Evolutionary conservation across 2,329 filamentous ascomycete genomes (phyloP).

Genomic region (Pestalotiopsis sp.): DNA sequence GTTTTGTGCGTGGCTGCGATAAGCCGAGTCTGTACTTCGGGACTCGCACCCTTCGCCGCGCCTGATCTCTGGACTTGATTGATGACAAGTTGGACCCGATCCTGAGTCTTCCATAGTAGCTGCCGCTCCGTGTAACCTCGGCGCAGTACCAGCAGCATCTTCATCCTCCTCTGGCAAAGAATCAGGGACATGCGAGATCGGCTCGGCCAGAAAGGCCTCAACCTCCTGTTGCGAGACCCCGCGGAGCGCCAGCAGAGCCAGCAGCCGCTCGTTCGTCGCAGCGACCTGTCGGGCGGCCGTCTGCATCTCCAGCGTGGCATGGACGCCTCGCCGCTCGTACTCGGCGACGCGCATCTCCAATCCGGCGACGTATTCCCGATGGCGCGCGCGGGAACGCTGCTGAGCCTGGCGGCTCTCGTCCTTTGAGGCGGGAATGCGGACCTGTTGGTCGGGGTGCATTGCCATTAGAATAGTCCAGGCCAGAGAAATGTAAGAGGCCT

Average conservation of each 20-base stretch:
- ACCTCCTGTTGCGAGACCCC: conserved; percentile 41
- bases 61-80: neutral
- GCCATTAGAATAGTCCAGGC: neutral
- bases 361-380: conserved; percentile 49
- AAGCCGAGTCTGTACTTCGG: neutral
- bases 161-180: neutral
- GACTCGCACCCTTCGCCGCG: neutral
- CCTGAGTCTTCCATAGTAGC: neutral
- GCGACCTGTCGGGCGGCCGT: conserved; percentile 51
- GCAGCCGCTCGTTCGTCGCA: conserved; percentile 48
- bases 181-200: neutral
- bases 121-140: neutral
- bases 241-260: conserved; percentile 40
- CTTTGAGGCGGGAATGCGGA: conserved; percentile 20
- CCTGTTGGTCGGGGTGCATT: conserved; percentile 6
- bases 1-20: too few relatives aligned
- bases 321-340: conserved; percentile 48
- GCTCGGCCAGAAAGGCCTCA: conserved; percentile 35
- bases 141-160: neutral
- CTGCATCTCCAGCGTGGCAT: conserved; percentile 56
- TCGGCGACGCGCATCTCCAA: conserved; percentile 48
- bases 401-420: conserved; percentile 49
- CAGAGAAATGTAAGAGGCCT: neutral
- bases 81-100: neutral
- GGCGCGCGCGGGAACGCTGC: conserved; percentile 52